These are phyloP conservation scores for Aegilops bicornis DNA, from an alignment of 176 grass and related monocot species.

Conservation along the genomic window DNA sequence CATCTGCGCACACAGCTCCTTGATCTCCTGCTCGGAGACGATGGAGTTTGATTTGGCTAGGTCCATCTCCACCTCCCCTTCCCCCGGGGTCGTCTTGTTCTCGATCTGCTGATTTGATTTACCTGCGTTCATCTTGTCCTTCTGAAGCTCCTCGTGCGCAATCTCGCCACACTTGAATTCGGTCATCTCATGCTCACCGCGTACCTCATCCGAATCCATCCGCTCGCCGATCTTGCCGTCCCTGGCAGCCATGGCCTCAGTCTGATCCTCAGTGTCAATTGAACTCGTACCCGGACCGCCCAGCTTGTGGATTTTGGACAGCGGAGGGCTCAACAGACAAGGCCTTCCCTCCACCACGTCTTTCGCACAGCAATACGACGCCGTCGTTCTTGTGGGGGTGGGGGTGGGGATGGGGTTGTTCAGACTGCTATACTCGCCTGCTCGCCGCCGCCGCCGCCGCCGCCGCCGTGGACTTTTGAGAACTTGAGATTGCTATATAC, in stretches of 20 bases:
- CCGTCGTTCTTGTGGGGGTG: neutral
- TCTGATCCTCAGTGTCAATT: neutral
- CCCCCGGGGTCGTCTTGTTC: neutral
- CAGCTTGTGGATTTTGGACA: neutral
- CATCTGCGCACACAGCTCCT: neutral
- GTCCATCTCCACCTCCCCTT: neutral
- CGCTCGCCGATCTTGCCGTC: neutral
- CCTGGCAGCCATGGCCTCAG: neutral
- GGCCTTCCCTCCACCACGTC: neutral
- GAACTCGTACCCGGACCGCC: neutral
- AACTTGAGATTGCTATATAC: accelerated
- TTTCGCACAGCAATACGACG: neutral
- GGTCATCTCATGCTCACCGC: neutral
- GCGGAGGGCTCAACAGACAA: neutral
- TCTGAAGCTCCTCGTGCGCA: neutral
- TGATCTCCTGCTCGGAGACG: neutral
- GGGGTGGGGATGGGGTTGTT: neutral
- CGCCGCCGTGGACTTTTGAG: too few species aligned
- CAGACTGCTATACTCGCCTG: neutral
- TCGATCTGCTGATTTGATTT: neutral
- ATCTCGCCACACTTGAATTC: neutral
- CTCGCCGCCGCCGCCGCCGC: too few species aligned
- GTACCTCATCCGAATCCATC: neutral
- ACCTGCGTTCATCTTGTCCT: too few species aligned
- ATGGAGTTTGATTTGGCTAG: neutral